A percentile compares a stretch with the other conserved stretches of the same genome.
phyloP scores from a whole-genome alignment of 2,329 filamentous ascomycete species.

The Diplodia sapinea region DNA sequence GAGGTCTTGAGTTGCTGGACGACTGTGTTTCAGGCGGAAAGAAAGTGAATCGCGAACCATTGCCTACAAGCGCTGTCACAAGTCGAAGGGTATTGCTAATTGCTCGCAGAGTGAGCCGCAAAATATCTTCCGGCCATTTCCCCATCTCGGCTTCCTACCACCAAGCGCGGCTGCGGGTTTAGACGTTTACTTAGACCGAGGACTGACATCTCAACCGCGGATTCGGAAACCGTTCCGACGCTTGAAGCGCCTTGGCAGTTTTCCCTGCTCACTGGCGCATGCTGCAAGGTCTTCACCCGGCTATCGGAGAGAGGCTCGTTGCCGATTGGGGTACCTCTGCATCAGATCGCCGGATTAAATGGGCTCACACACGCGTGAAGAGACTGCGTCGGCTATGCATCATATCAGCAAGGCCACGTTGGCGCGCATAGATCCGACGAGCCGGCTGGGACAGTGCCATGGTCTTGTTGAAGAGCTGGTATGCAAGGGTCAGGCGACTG shows the following conservation, averaged over 20 bases:
- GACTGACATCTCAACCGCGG: no score
- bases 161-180: no score
- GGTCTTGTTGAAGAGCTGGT: not conserved
- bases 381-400: constrained; percentile 5
- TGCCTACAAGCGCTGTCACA: not conserved
- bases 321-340: constrained; percentile 2
- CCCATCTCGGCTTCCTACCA: no score
- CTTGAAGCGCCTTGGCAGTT: not conserved
- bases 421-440: constrained; percentile 9
- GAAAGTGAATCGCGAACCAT: not conserved
- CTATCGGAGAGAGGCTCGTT: not conserved
- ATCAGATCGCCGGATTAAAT: not conserved
- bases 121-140: no score
- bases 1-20: not conserved
- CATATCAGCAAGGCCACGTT: constrained; percentile 3
- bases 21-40: not conserved
- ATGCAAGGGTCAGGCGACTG: constrained; percentile 6
- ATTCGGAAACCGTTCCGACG: no score
- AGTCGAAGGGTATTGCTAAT: not conserved
- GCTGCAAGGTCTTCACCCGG: not conserved
- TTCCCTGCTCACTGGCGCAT: not conserved
- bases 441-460: not conserved
- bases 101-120: not conserved
- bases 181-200: no score
- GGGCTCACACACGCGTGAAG: constrained; percentile 9